Conservation (phyloP, 129 eudicot species). For the Solidago caesia region DNA sequence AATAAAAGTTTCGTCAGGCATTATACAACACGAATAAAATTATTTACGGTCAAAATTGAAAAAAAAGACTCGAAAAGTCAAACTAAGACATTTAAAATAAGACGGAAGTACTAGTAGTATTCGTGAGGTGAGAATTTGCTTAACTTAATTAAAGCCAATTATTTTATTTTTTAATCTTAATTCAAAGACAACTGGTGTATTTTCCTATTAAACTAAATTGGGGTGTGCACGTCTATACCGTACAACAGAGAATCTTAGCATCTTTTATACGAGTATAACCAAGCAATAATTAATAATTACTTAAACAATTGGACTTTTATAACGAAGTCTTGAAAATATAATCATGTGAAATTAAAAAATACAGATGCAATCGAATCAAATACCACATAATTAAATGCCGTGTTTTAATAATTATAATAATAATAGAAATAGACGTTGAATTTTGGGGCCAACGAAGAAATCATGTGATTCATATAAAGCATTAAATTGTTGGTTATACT, state of each 20-base stretch:
- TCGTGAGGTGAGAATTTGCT: too few species aligned
- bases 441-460: conserved; percentile 17
- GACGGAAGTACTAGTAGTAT: too few species aligned
- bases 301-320: background rate
- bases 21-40: too few species aligned
- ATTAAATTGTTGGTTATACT: background rate
- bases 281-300: background rate
- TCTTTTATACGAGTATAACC: background rate
- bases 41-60: too few species aligned
- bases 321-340: background rate
- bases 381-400: background rate
- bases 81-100: too few species aligned
- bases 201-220: background rate
- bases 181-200: background rate
- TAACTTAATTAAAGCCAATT: too few species aligned
- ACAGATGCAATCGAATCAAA: conserved; percentile 15
- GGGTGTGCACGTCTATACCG: conserved; percentile 18
- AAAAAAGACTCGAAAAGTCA: too few species aligned
- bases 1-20: too few species aligned
- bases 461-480: conserved; percentile 11
- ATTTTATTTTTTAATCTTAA: too few species aligned
- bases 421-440: conserved; percentile 9
- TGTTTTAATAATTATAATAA: background rate
- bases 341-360: background rate
- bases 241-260: conserved; percentile 7